phyloP scores from a whole-genome alignment of 768 basidiomycete species.

The Hysterangium stoloniferum region DNA sequence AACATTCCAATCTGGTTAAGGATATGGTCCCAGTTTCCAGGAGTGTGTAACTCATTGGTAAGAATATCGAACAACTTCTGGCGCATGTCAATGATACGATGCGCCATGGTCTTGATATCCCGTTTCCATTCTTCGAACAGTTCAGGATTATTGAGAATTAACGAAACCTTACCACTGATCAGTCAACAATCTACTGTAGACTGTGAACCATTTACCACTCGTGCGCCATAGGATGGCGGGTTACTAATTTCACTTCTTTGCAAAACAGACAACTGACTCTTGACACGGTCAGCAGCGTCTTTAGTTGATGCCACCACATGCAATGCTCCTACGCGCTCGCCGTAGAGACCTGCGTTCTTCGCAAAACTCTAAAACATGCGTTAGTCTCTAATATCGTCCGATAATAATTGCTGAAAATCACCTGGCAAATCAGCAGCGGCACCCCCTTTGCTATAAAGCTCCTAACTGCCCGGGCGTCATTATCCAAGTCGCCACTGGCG shows the following conservation, averaged over 20 bases:
- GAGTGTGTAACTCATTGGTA: constrained; percentile 74
- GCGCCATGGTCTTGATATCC: constrained; percentile 90
- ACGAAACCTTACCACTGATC: constrained; percentile 44
- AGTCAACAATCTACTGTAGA: neutral
- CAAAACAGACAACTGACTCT: constrained; percentile 85
- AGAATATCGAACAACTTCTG: constrained; percentile 65
- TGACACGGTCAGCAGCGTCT: constrained; percentile 65
- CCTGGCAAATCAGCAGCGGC: constrained; percentile 84
- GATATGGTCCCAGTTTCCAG: constrained; percentile 95
- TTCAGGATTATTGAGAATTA: constrained; percentile 68
- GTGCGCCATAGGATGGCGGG: constrained; percentile 86
- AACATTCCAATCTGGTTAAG: constrained; percentile 97
- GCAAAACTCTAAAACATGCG: constrained; percentile 74
- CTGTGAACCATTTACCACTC: constrained; percentile 48
- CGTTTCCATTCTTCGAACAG: constrained; percentile 85
- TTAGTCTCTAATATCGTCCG: neutral
- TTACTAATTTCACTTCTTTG: constrained; percentile 95
- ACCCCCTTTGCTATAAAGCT: constrained; percentile 73
- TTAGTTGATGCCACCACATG: constrained; percentile 63
- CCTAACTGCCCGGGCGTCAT: constrained; percentile 82
- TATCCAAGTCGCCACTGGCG: constrained; percentile 85
- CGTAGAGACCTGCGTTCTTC: constrained; percentile 93
- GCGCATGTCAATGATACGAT: constrained; percentile 89
- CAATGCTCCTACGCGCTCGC: constrained; percentile 91
- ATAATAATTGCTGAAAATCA: constrained; percentile 24